phyloP scores from a whole-genome alignment of 306 rosid species.

The Cucumis cinereus region DNA sequence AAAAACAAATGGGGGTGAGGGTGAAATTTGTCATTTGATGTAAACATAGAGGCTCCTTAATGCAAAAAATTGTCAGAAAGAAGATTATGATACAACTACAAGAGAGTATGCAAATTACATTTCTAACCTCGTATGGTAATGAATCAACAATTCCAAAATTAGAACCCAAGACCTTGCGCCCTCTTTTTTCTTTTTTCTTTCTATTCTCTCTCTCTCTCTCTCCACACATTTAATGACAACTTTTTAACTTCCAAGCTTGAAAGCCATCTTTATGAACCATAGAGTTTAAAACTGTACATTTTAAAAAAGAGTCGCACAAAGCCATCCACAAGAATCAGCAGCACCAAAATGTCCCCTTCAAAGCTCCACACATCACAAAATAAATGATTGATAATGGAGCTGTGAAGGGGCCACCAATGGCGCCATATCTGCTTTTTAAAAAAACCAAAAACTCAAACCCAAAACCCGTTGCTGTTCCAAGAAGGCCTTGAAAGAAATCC shows the following conservation, averaged over 20 bases:
- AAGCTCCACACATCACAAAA: constrained; percentile 1
- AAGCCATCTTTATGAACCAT: constrained; percentile 20
- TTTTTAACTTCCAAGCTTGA: constrained; percentile 22
- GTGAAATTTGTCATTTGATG: no score
- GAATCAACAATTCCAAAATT: constrained; percentile 50
- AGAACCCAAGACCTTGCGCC: constrained; percentile 25
- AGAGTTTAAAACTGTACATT: constrained; percentile 48
- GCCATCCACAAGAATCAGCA: constrained; percentile 6
- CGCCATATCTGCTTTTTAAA: background rate
- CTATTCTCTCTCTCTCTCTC: background rate
- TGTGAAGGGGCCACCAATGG: background rate
- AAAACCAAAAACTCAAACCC: constrained; percentile 30
- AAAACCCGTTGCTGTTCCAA: constrained; percentile 27
- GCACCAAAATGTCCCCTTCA: background rate
- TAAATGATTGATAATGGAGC: background rate
- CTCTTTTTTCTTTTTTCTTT: background rate
- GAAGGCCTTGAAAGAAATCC: constrained; percentile 41
- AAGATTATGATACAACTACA: constrained; percentile 22
- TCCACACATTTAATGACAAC: background rate
- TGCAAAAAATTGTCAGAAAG: constrained; percentile 4
- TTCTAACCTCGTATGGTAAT: constrained; percentile 34
- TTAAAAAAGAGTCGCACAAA: constrained; percentile 12
- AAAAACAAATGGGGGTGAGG: no score
- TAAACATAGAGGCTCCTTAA: no score
- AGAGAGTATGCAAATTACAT: constrained; percentile 26